These are phyloP conservation scores for Phytophthora pistaciae DNA, from an alignment of 352 stramenopile species.

Conservation along the genomic window DNA sequence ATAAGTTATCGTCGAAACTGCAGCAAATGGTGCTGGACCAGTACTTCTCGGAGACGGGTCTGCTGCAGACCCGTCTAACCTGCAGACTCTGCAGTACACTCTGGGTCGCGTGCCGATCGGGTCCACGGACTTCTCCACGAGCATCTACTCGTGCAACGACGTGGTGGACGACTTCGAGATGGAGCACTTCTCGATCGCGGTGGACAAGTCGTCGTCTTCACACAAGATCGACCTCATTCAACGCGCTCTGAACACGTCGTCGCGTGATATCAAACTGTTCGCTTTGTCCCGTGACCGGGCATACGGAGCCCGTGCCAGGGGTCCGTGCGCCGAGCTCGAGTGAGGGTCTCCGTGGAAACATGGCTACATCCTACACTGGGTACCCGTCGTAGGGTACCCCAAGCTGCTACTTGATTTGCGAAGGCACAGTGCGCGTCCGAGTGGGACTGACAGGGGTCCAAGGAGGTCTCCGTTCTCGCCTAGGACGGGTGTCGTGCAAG, in stretches of 20 bases:
- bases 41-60: conserved; percentile 77
- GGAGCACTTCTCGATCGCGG: conserved; percentile 81
- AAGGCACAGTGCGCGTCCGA: too few species aligned
- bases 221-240: conserved; percentile 83
- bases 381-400: too few species aligned
- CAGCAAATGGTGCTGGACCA: conserved; percentile 79
- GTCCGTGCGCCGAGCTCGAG: too few species aligned
- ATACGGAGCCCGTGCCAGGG: too few species aligned
- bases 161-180: conserved; percentile 82
- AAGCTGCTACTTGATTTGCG: too few species aligned
- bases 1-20: conserved; percentile 61
- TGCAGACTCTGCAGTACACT: conserved; percentile 90
- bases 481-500: too few species aligned
- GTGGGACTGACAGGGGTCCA: too few species aligned
- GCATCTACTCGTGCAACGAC: conserved; percentile 89
- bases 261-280: conserved; percentile 72
- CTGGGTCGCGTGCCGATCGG: conserved; percentile 87
- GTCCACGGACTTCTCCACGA: conserved; percentile 87
- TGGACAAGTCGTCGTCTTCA: conserved; percentile 71
- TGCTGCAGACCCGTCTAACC: too few species aligned
- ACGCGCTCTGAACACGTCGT: conserved; percentile 48
- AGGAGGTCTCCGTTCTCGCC: too few species aligned
- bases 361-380: too few species aligned
- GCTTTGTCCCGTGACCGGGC: conserved; percentile 2
- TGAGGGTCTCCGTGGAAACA: too few species aligned